Evolutionary conservation across 768 basidiomycete genomes (phyloP), one percentile per base, ranked within the genome.

Genomic region (Leccinum disarticulatum): DNA sequence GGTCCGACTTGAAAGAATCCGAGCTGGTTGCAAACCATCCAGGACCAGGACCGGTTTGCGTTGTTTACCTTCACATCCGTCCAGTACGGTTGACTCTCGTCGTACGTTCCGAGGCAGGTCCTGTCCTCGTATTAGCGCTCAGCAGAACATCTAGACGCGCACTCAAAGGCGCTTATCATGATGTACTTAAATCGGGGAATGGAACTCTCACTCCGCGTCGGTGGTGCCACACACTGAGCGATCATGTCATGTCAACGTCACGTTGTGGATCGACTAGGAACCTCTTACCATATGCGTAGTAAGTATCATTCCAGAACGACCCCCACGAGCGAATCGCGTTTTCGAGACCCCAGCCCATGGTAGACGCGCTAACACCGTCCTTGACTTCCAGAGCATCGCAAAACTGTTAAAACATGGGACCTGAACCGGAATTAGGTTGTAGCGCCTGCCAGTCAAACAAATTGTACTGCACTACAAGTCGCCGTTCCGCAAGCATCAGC

Each of bases 21-120:
- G 2, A 90, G 80, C 74, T 90, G 81, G 64, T 87, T 88, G 66
- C 89, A 90, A 5, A 87, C 82, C 66, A 88, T 84, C 89, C 89
- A 90, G 58, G 75, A 72, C 88, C 88, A 91, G 3, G 88, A 88
- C 30, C 89, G 80, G 4, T 62, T 64, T 0, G 76, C 61, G 61
- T 90, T 84, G 69, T 88, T 74, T 35, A 90, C 72, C 5, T 75
- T 70, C 3, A 77, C 84, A 60, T 86, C 73, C 13, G 84, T 86
- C 74, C 78, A 91, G 68, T 66, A 81, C 1, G 71, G 54, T 54
- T 69, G 62, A n/a, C 62, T 76, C 1, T 73, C 36, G 58, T 82
- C 61, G 55, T 81, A 80, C 3, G 77, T 73, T 6, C 80, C 79
- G 33, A 81, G 66, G 50, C 79, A 80, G 9, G 72, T 70, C 55